phyloP scores from a whole-genome alignment of 495 filamentous ascomycete genomes.

The Hyaloscypha bicolor region DNA sequence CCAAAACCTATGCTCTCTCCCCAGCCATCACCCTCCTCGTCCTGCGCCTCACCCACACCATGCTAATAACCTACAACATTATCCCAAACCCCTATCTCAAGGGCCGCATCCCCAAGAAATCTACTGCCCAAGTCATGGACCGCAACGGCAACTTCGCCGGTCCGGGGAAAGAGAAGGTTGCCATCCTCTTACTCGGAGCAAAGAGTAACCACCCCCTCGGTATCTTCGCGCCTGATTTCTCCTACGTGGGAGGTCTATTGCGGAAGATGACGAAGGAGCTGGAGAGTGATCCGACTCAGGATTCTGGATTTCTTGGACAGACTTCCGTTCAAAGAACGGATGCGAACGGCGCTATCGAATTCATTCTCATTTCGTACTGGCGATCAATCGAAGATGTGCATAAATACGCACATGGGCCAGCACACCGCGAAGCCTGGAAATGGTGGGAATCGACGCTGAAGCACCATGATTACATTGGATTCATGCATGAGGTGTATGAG shows the following conservation, averaged over 20 bases:
- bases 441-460: constrained; percentile 25
- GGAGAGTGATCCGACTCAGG: constrained; percentile 9
- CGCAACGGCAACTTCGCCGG: constrained; percentile 5
- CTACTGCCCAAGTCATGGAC: constrained; percentile 20
- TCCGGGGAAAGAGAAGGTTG: constrained; percentile 22
- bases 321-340: constrained; percentile 11
- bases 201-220: constrained; percentile 26
- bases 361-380: constrained; percentile 22
- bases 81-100: constrained; percentile 26
- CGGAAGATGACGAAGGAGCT: constrained; percentile 17
- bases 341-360: constrained; percentile 19
- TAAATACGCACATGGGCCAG: constrained; percentile 18
- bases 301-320: constrained; percentile 23
- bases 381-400: constrained; percentile 20
- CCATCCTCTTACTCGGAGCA: constrained; percentile 23
- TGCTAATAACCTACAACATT: constrained; percentile 18
- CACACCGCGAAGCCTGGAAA: constrained; percentile 19
- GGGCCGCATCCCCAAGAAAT: constrained; percentile 6
- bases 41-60: constrained; percentile 7
- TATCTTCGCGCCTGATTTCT: constrained; percentile 23
- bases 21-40: constrained; percentile 16
- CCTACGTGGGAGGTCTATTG: background rate
- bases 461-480: constrained; percentile 24
- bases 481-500: constrained; percentile 27
- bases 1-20: constrained; percentile 11